phyloP scores from a whole-genome alignment of 495 filamentous ascomycete genomes.

The Xylaria scruposa region DNA sequence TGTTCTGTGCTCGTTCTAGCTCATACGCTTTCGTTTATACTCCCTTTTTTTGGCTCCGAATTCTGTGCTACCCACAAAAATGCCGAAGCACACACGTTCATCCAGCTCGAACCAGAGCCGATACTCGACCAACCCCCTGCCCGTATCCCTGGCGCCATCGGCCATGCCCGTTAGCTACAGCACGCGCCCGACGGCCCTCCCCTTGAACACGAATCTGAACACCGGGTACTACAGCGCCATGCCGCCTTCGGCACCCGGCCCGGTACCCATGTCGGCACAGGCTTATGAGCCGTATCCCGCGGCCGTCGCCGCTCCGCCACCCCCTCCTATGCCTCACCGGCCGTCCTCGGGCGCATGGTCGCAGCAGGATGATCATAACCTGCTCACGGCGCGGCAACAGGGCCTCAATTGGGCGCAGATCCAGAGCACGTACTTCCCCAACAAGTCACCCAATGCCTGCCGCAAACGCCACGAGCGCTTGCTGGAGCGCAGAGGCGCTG shows the following conservation, averaged over 20 bases:
- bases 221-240: constrained; percentile 38
- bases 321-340: constrained; percentile 51
- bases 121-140: constrained; percentile 41
- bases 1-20: constrained; percentile 11
- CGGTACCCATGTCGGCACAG: constrained; percentile 38
- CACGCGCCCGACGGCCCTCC: constrained; percentile 34
- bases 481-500: constrained; percentile 68
- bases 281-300: constrained; percentile 49
- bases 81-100: constrained; percentile 46
- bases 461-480: constrained; percentile 78
- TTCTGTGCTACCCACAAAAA: constrained; percentile 28
- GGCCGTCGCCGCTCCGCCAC: constrained; percentile 40
- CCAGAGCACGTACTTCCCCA: constrained; percentile 69
- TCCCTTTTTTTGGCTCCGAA: constrained; percentile 24
- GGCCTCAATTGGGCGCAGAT: constrained; percentile 78
- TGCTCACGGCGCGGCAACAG: constrained; percentile 66
- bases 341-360: constrained; percentile 67
- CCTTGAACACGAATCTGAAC: constrained; percentile 34
- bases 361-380: constrained; percentile 65
- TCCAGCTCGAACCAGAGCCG: constrained; percentile 42
- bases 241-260: constrained; percentile 34
- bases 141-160: constrained; percentile 42
- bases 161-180: constrained; percentile 40
- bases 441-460: constrained; percentile 78
- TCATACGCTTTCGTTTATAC: constrained; percentile 21